Evolutionary conservation across 2,329 filamentous ascomycete species (phyloP).

Genomic region (Ophiostoma piceae): DNA sequence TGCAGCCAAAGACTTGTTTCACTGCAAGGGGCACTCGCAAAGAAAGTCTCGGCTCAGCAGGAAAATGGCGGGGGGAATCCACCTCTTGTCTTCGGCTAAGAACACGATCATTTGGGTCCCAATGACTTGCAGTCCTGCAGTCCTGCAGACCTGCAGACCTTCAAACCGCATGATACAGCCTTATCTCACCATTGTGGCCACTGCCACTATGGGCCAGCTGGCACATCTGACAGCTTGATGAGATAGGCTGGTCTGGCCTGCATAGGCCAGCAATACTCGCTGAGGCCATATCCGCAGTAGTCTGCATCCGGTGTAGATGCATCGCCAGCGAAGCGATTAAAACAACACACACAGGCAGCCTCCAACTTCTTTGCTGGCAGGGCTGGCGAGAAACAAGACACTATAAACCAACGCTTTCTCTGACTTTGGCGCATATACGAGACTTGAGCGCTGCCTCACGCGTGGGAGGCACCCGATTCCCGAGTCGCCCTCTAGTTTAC

Average conservation of each 20-base stretch:
- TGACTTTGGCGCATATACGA: conserved; percentile 9
- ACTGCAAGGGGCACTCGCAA: not conserved
- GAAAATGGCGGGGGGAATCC: not conserved
- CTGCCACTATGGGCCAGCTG: not conserved
- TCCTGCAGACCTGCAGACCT: not conserved
- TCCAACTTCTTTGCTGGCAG: conserved; percentile 15
- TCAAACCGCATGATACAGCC: not conserved
- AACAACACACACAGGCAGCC: not conserved
- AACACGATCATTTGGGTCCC: not conserved
- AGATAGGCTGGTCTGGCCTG: not conserved
- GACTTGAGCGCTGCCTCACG: not conserved
- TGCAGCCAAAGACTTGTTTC: not conserved
- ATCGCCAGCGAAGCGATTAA: conserved; percentile 5
- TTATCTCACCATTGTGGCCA: not conserved
- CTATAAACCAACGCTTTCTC: not conserved
- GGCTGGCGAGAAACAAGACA: conserved; percentile 12
- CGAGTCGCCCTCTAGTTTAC: not conserved
- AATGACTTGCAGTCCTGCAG: not conserved
- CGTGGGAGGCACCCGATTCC: not conserved
- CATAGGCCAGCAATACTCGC: not conserved
- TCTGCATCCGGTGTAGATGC: conserved; percentile 6
- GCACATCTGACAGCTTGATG: not conserved
- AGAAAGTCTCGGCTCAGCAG: not conserved
- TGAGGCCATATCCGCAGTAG: not conserved
- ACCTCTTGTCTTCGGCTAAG: not conserved